These are phyloP conservation scores for Suillus luteus DNA, from an alignment of 768 basidiomycete species.

Conservation along the genomic window DNA sequence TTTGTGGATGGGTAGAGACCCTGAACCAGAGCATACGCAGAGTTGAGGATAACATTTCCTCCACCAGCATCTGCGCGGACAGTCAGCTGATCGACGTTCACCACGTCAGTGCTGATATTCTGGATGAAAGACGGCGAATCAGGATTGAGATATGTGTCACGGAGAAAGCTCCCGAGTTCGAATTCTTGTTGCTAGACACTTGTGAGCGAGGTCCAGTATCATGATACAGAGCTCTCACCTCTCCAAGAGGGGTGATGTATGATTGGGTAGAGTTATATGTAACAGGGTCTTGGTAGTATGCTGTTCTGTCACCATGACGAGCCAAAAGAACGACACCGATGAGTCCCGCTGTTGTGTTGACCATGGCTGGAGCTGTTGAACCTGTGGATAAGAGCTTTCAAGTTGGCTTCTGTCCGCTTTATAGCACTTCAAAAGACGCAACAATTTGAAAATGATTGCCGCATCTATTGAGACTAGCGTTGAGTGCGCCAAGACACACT, in stretches of 20 bases:
- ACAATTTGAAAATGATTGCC: not conserved
- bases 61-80: slow-evolving; percentile 80
- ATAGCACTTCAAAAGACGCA: not conserved
- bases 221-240: slow-evolving; percentile 39
- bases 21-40: slow-evolving; percentile 79
- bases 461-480: not conserved
- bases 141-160: slow-evolving; percentile 63
- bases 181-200: slow-evolving; percentile 60
- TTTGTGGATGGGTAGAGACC: slow-evolving; percentile 80
- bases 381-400: not conserved
- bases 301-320: slow-evolving; percentile 74
- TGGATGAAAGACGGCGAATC: slow-evolving; percentile 66
- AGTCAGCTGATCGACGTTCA: slow-evolving; percentile 67
- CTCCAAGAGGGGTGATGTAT: slow-evolving; percentile 73
- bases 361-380: slow-evolving; percentile 20
- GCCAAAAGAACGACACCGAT: slow-evolving; percentile 75
- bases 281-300: slow-evolving; percentile 69
- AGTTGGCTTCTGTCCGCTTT: not conserved
- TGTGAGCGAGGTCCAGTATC: slow-evolving; percentile 5
- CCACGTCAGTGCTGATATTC: slow-evolving; percentile 65
- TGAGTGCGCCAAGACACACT: not conserved
- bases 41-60: slow-evolving; percentile 81
- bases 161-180: slow-evolving; percentile 59
- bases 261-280: slow-evolving; percentile 67
- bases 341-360: slow-evolving; percentile 36